Evolutionary conservation across 352 stramenopile species (phyloP).

Genomic region (Albugo candida): DNA sequence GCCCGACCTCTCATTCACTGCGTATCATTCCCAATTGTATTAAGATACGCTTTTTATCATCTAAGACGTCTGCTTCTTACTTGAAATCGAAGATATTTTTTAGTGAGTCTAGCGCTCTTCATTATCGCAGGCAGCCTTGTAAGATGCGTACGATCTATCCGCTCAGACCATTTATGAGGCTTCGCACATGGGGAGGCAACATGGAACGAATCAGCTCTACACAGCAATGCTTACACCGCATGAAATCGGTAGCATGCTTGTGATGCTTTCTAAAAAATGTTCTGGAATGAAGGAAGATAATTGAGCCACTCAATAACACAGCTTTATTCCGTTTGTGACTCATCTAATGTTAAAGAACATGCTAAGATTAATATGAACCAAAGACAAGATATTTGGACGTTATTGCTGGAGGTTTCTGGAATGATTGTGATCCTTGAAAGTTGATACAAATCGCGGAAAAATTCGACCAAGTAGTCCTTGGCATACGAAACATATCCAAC

Average conservation of each 20-base stretch:
- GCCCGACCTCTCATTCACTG: conserved; percentile 58
- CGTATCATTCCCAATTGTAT: conserved; percentile 40
- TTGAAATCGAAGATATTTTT: conserved; percentile 64
- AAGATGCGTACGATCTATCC: conserved; percentile 12
- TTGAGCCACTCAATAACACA: conserved; percentile 47
- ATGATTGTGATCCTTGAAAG: conserved; percentile 70
- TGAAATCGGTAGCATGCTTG: conserved; percentile 76
- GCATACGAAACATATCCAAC: conserved; percentile 36
- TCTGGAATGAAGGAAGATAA: conserved; percentile 37
- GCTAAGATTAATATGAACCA: too few relatives aligned
- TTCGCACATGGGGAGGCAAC: conserved; percentile 4
- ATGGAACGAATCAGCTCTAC: conserved; percentile 43
- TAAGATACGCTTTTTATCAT: conserved; percentile 55
- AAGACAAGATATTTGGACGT: conserved; percentile 66
- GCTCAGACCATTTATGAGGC: background rate
- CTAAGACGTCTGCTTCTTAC: conserved; percentile 63
- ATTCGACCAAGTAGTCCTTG: conserved; percentile 53
- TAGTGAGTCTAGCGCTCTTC: conserved; percentile 45
- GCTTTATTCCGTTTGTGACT: background rate
- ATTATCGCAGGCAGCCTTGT: conserved; percentile 26
- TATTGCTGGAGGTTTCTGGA: conserved; percentile 66
- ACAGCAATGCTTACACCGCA: conserved; percentile 62
- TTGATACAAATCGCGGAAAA: conserved; percentile 73
- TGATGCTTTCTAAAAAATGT: conserved; percentile 73
- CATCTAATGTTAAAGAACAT: background rate